Conservation (phyloP, 345 rosid genomes). For the Lagerstroemia speciosa region DNA sequence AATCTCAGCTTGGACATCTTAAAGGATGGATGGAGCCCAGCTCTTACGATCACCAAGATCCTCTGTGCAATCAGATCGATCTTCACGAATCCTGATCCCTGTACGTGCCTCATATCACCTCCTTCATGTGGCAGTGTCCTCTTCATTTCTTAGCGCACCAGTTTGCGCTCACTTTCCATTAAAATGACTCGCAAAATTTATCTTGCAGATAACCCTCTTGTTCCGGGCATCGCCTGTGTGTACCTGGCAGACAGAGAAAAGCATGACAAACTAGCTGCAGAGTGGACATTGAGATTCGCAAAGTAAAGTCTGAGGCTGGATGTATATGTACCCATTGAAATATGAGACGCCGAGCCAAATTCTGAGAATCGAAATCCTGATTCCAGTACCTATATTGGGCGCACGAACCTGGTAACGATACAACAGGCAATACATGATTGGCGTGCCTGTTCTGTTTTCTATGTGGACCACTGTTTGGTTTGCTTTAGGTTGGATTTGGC, state of each 20-base stretch:
- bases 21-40: slow-evolving; percentile 87
- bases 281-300: slow-evolving; percentile 91
- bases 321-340: not conserved
- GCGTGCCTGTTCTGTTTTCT: not conserved
- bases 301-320: slow-evolving; percentile 21
- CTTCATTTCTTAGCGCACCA: not conserved
- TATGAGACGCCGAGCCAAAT: not conserved
- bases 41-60: slow-evolving; percentile 72
- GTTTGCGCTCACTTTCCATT: not conserved
- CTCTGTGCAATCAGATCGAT: slow-evolving; percentile 66
- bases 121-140: not conserved
- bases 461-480: not conserved
- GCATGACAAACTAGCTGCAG: slow-evolving; percentile 67
- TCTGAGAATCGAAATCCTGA: not conserved
- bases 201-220: slow-evolving; percentile 53
- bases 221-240: slow-evolving; percentile 58
- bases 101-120: slow-evolving; percentile 25
- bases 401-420: not conserved
- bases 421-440: not conserved
- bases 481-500: not conserved
- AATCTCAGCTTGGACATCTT: slow-evolving; percentile 64
- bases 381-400: not conserved
- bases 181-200: not conserved
- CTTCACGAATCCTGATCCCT: slow-evolving; percentile 66
- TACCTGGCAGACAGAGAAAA: slow-evolving; percentile 67